Evolutionary conservation across 169 alveolate species (phyloP).

Genomic region (Perkinsus chesapeaki): DNA sequence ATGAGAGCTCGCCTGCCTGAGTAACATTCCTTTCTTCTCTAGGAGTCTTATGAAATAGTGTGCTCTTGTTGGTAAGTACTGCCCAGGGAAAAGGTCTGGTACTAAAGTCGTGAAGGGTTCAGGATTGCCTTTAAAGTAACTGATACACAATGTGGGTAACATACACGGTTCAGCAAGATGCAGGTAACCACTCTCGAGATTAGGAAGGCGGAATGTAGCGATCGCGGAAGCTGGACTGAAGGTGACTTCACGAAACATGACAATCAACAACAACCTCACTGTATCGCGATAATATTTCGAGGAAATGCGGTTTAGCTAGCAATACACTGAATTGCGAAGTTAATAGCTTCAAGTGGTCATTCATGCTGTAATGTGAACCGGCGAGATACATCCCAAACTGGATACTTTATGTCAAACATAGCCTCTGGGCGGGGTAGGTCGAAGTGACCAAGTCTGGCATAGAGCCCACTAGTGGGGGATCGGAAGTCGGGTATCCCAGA

Average conservation of each 20-base stretch:
- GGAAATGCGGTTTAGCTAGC: no score
- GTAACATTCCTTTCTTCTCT: conserved; percentile 28
- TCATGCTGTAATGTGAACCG: no score
- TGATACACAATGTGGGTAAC: not conserved
- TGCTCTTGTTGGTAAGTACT: conserved; percentile 57
- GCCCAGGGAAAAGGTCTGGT: conserved; percentile 42
- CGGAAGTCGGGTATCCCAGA: not conserved
- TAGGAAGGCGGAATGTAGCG: no score
- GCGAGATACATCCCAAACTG: no score
- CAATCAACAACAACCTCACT: no score
- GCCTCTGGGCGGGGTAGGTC: conserved; percentile 57
- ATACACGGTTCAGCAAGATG: no score
- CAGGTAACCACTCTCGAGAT: no score
- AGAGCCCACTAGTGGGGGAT: not conserved
- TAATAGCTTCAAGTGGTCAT: no score
- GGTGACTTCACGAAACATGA: no score
- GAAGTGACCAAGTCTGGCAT: not conserved
- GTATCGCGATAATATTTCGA: no score
- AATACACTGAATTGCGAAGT: no score
- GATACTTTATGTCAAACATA: conserved; percentile 31
- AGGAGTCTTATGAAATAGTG: conserved; percentile 48
- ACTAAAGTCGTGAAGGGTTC: conserved; percentile 60
- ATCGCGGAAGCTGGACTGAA: no score
- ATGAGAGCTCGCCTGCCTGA: not conserved
- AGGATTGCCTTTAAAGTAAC: conserved; percentile 55